Evolutionary conservation across 2,329 filamentous ascomycete genomes (phyloP).

Genomic region (Albophoma yamanashiensis): DNA sequence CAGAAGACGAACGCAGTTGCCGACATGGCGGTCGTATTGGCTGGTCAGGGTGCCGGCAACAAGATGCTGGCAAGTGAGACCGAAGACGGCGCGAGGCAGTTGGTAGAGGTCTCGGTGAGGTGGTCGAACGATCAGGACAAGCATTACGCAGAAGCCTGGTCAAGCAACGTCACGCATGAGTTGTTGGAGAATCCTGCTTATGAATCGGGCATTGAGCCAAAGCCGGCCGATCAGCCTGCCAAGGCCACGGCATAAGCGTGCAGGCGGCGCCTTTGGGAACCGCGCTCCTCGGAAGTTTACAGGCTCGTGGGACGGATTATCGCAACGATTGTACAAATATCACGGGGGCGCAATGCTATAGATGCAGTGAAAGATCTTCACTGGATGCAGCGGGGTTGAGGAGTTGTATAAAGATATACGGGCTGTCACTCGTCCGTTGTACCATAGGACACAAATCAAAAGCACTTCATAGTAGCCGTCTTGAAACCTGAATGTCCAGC

Average conservation of each 20-base stretch:
- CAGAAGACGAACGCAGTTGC: constrained; percentile 53
- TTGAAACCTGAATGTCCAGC: neutral
- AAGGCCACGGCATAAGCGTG: neutral
- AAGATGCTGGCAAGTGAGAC: constrained; percentile 22
- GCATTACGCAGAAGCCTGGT: constrained; percentile 36
- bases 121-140: constrained; percentile 40
- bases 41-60: constrained; percentile 40
- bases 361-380: neutral
- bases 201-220: neutral
- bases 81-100: constrained; percentile 11
- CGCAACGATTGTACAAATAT: neutral
- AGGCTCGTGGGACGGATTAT: neutral
- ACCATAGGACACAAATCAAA: neutral
- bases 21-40: constrained; percentile 50
- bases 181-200: constrained; percentile 19
- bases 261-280: no score
- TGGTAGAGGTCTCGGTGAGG: constrained; percentile 34
- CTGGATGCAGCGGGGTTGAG: neutral
- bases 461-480: neutral
- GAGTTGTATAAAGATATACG: neutral
- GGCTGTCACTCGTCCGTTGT: constrained; percentile 1
- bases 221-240: constrained; percentile 2
- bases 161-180: constrained; percentile 41
- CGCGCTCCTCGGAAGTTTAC: no score
- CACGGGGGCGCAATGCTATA: neutral